These are phyloP conservation scores for Penstemon newberryi DNA, from an alignment of 257 asterid genomes.

Conservation along the genomic window DNA sequence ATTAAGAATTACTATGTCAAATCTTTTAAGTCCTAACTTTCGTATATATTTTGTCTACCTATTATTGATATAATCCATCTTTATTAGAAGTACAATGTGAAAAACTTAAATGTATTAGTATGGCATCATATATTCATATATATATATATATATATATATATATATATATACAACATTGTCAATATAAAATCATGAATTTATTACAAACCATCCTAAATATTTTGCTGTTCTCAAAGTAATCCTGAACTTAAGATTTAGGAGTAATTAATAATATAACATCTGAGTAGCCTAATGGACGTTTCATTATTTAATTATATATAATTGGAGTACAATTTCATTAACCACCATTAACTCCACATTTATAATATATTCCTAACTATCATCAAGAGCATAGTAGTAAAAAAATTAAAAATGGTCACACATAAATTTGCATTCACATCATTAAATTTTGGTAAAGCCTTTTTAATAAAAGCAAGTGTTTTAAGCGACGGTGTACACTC, in stretches of 20 bases:
- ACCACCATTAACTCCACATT: slow-evolving; percentile 30
- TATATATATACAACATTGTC: too few relatives aligned
- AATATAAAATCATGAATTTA: too few relatives aligned
- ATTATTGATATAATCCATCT: too few relatives aligned
- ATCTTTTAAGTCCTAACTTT: too few relatives aligned
- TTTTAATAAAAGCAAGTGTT: slow-evolving; percentile 31
- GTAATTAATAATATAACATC: neutral
- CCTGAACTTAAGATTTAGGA: neutral
- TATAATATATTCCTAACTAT: slow-evolving; percentile 33
- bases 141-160: too few relatives aligned
- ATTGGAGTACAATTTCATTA: slow-evolving; percentile 20
- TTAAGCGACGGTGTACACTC: slow-evolving; percentile 9
- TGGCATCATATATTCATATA: too few relatives aligned
- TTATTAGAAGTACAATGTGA: too few relatives aligned
- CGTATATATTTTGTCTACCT: too few relatives aligned
- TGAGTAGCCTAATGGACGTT: too few relatives aligned
- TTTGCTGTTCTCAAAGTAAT: neutral
- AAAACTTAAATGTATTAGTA: too few relatives aligned
- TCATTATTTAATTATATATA: neutral
- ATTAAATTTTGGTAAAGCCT: slow-evolving; percentile 17
- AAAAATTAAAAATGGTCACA: slow-evolving; percentile 34
- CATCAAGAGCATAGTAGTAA: slow-evolving; percentile 28
- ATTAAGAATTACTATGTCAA: too few relatives aligned
- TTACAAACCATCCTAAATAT: neutral
- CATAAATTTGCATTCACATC: slow-evolving; percentile 26